These are phyloP conservation scores for Calonectria naviculata DNA, from an alignment of 2,329 filamentous ascomycete species.

Conservation along the genomic window DNA sequence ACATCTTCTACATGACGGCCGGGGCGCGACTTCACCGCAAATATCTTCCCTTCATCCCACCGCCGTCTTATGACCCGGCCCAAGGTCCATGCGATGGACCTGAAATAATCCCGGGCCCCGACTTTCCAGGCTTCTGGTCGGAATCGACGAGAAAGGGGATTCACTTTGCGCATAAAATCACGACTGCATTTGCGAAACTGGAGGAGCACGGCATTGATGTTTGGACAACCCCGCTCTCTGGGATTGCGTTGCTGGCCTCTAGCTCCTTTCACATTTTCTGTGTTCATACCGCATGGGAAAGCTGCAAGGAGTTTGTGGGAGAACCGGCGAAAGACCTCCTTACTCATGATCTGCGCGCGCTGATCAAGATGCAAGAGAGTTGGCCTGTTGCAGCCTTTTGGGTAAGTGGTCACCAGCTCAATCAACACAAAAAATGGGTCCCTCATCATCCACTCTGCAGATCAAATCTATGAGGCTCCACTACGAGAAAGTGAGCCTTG, in stretches of 20 bases:
- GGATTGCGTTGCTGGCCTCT: background rate
- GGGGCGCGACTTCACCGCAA: background rate
- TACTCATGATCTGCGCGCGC: background rate
- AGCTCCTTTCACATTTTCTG: background rate
- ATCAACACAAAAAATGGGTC: background rate
- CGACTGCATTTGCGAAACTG: background rate
- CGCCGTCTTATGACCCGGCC: background rate
- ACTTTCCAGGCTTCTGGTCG: background rate
- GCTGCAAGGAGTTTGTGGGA: background rate
- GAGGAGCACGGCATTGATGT: background rate
- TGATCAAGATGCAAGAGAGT: background rate
- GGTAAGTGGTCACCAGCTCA: background rate
- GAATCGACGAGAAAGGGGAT: background rate
- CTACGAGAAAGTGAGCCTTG: background rate
- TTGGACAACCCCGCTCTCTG: background rate
- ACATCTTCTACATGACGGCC: background rate
- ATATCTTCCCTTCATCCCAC: background rate
- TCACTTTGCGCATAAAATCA: background rate
- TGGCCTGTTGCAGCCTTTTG: background rate
- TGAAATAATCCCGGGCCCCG: background rate
- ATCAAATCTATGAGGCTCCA: background rate
- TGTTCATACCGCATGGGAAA: background rate
- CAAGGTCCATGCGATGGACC: background rate
- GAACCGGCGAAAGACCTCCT: background rate
- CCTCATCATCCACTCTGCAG: background rate